A percentile compares a stretch with the other conserved stretches of the same genome.
These are phyloP conservation scores for Pyrus communis DNA, from an alignment of 306 rosid genomes.

Conservation along the genomic window DNA sequence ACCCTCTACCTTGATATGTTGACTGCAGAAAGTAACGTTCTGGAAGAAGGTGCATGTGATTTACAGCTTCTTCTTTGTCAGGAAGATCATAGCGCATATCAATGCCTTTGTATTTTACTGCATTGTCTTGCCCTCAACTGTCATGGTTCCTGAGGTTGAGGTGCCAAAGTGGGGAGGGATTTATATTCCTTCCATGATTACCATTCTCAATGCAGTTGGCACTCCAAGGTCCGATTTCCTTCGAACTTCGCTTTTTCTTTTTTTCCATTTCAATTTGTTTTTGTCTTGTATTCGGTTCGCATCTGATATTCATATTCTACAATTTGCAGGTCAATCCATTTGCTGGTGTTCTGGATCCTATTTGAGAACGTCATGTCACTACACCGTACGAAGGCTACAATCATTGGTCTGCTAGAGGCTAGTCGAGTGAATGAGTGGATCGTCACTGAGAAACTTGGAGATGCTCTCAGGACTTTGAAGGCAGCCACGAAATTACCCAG, in stretches of 20 bases:
- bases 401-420: constrained; percentile 65
- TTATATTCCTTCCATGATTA: constrained; percentile 69
- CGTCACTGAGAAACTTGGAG: constrained; percentile 87
- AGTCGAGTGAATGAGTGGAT: constrained; percentile 81
- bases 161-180: constrained; percentile 84
- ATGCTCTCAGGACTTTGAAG: constrained; percentile 46
- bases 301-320: neutral
- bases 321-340: constrained; percentile 59
- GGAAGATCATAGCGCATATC: constrained; percentile 76
- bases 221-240: constrained; percentile 54
- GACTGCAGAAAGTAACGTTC: constrained; percentile 60
- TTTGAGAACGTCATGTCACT: constrained; percentile 88
- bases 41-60: constrained; percentile 76
- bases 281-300: neutral
- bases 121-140: constrained; percentile 71
- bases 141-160: constrained; percentile 68
- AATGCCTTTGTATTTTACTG: constrained; percentile 70
- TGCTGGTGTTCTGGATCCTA: constrained; percentile 71
- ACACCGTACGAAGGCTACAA: constrained; percentile 79
- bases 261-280: neutral
- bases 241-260: neutral
- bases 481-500: constrained; percentile 29
- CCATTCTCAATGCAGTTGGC: constrained; percentile 75
- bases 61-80: constrained; percentile 87
- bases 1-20: neutral